Percentiles rank a stretch among this genome's conserved stretches.
phyloP scores from a whole-genome alignment of 1,139 yeast species.

The Geotrichum reessii region DNA sequence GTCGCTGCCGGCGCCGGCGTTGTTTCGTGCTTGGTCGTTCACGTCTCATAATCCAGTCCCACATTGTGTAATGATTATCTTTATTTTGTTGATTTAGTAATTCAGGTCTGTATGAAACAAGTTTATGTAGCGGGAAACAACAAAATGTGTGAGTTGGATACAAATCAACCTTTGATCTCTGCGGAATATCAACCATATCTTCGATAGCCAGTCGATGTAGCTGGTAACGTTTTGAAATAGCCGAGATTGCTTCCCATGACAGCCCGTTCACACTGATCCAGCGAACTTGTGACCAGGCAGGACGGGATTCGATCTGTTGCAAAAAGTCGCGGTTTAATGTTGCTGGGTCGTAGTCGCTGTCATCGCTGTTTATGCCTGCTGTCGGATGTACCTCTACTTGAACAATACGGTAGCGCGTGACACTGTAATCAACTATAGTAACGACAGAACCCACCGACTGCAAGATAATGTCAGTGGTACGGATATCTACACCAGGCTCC shows the following conservation, averaged over 20 bases:
- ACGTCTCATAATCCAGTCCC: constrained; percentile 11
- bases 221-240: constrained; percentile 39
- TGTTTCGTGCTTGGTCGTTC: not conserved
- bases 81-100: not conserved
- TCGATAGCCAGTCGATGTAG: constrained; percentile 49
- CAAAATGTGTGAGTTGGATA: constrained; percentile 47
- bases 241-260: constrained; percentile 49
- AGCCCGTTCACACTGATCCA: constrained; percentile 55
- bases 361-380: constrained; percentile 8
- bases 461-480: constrained; percentile 45
- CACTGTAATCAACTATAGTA: constrained; percentile 46
- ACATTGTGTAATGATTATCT: not conserved
- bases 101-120: constrained; percentile 33
- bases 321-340: constrained; percentile 23
- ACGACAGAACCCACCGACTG: constrained; percentile 45
- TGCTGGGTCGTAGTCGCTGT: constrained; percentile 8
- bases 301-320: constrained; percentile 33
- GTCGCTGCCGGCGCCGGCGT: not conserved
- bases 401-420: constrained; percentile 40
- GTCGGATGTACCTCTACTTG: constrained; percentile 30
- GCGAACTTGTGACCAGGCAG: constrained; percentile 46
- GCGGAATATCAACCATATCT: constrained; percentile 55
- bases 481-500: constrained; percentile 53
- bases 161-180: constrained; percentile 49
- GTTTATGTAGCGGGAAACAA: constrained; percentile 46